phyloP scores from a whole-genome alignment of 2,329 filamentous ascomycete genomes.

The Nemania abortiva region DNA sequence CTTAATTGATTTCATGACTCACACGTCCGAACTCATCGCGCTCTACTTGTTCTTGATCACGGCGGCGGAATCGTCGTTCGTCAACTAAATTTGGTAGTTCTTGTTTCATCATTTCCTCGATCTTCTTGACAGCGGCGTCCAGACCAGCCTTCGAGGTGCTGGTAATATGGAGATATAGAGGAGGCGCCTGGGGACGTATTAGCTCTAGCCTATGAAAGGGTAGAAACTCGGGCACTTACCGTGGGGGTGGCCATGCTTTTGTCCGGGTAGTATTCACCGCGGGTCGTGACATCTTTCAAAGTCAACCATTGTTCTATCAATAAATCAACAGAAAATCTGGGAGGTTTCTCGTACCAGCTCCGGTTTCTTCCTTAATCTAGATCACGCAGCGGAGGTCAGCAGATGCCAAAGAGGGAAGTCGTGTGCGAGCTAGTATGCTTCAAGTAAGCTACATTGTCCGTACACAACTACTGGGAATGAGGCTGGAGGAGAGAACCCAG shows the following conservation, averaged over 20 bases:
- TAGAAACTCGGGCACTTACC: slow-evolving; percentile 67
- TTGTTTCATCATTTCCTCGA: slow-evolving; percentile 95
- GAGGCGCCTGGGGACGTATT: slow-evolving; percentile 76
- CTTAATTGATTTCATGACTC: slow-evolving; percentile 53
- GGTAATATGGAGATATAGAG: slow-evolving; percentile 94
- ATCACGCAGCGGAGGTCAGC: slow-evolving; percentile 92
- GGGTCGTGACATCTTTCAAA: slow-evolving; percentile 95
- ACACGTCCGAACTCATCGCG: slow-evolving; percentile 92
- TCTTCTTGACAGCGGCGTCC: slow-evolving; percentile 86
- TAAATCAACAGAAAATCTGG: slow-evolving; percentile 60
- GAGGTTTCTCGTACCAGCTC: slow-evolving; percentile 90
- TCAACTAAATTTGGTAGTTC: slow-evolving; percentile 96
- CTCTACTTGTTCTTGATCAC: slow-evolving; percentile 84
- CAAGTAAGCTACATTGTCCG: slow-evolving; percentile 77
- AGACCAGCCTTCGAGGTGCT: slow-evolving; percentile 93
- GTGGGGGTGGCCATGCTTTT: slow-evolving; percentile 96
- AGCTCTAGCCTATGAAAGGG: slow-evolving; percentile 19
- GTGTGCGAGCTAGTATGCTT: slow-evolving; percentile 73
- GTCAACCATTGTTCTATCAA: slow-evolving; percentile 68
- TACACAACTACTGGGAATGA: slow-evolving; percentile 60
- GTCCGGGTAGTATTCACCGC: slow-evolving; percentile 96
- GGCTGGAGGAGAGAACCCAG: slow-evolving; percentile 52
- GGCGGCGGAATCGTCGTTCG: slow-evolving; percentile 88
- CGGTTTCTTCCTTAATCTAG: slow-evolving; percentile 99
- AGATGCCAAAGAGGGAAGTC: slow-evolving; percentile 82